Percentiles rank a stretch among this genome's conserved stretches.
Evolutionary conservation across 73 alveolate genomes (phyloP).

Genomic region (Effrenium voratum): DNA sequence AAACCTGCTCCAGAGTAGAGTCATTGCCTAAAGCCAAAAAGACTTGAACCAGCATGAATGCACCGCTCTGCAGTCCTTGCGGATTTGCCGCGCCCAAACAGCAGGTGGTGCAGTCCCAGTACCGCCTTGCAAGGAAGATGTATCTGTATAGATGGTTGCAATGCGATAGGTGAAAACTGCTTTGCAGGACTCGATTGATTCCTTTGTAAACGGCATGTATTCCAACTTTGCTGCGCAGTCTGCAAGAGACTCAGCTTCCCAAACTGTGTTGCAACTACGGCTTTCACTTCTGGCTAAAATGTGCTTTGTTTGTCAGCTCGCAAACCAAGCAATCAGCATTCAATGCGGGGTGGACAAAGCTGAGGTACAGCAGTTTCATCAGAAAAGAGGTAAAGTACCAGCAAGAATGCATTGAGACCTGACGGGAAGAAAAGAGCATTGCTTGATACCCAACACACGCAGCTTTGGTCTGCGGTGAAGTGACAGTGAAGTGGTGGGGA

Average conservation of each 20-base stretch:
- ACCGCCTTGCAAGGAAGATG: too few species aligned
- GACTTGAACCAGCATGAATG: too few species aligned
- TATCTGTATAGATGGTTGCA: too few species aligned
- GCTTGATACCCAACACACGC: constrained; percentile 21
- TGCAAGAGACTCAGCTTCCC: constrained; percentile 14
- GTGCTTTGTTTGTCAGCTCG: constrained; percentile 35
- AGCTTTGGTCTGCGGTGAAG: constrained; percentile 18
- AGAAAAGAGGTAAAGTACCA: constrained; percentile 8
- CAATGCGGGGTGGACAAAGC: constrained; percentile 15
- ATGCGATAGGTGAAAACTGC: constrained; percentile 13
- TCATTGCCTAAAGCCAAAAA: too few species aligned
- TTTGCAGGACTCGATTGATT: not conserved
- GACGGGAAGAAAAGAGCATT: not conserved
- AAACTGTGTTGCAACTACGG: not conserved
- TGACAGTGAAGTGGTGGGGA: constrained; percentile 14
- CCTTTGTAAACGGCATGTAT: constrained; percentile 9
- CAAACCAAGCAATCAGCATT: constrained; percentile 18
- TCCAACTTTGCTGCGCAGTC: constrained; percentile 14
- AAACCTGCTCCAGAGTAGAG: too few species aligned
- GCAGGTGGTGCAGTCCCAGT: too few species aligned
- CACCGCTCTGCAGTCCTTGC: too few species aligned
- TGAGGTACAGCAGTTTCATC: not conserved
- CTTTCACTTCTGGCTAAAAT: constrained; percentile 23
- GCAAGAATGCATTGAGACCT: not conserved
- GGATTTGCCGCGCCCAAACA: too few species aligned